Evolutionary conservation across 345 rosid genomes (phyloP).

Genomic region (Eucalyptus pauciflora): DNA sequence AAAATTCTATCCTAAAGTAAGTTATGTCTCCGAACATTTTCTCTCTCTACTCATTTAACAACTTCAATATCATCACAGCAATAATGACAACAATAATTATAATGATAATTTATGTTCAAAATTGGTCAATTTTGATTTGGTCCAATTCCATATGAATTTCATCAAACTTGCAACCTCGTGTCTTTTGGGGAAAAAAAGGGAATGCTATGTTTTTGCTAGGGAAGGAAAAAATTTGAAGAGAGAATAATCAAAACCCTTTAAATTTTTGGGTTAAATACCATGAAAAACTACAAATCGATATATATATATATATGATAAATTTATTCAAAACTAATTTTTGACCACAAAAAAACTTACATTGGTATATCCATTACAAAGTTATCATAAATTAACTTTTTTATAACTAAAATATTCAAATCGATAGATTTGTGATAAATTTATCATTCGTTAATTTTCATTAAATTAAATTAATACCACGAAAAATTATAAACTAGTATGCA

Average conservation of each 20-base stretch:
- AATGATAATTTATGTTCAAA: no score
- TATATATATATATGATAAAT: no score
- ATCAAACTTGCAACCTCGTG: not conserved
- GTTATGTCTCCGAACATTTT: not conserved
- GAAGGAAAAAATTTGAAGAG: not conserved
- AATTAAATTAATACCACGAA: fast-evolving
- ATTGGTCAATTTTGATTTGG: not conserved
- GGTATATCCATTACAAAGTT: no score
- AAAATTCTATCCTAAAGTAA: not conserved
- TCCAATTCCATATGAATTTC: not conserved
- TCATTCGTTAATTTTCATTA: fast-evolving
- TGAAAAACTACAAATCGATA: fast-evolving
- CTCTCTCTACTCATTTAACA: not conserved
- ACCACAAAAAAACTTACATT: no score
- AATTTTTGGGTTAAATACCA: not conserved
- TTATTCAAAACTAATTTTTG: fast-evolving
- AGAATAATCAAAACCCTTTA: not conserved
- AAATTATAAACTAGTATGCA: no score
- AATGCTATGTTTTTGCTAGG: not conserved
- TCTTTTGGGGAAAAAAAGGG: not conserved
- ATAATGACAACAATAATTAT: no score
- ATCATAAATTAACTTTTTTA: no score
- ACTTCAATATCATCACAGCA: not conserved
- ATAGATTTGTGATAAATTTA: no score
- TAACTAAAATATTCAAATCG: not conserved